Evolutionary conservation across 345 rosid genomes (phyloP), one percentile per base, ranked within the genome.

Genomic region (Euphorbia tirucalli): DNA sequence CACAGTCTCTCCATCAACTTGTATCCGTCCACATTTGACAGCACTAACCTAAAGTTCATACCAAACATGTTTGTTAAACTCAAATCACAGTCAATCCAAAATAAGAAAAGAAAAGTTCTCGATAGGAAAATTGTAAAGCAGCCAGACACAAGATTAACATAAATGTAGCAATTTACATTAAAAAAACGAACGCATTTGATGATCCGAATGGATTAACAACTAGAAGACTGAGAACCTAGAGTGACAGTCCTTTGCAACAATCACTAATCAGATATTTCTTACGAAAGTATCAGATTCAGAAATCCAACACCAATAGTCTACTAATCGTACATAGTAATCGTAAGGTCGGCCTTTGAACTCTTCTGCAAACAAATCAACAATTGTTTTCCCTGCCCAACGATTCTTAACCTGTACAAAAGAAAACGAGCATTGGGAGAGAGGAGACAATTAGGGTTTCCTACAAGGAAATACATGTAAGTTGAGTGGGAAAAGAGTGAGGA

Each of bases 311-410:
- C 4, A 10, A 22, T 11, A 21, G 30, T 58, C 32, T 1, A 69
- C 62, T 19, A 37, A 0, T 8, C 16, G 61, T 85, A 90, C 98
- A 81, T 92, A 92, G 78, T 92, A 95, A 14, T 92, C 96, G 74
- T 86, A 86, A 63, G 87, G 85, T 24, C 99, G 80, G 72, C 98
- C 98, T 83, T 82, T 85, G 79, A 95, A 95, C 72, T 92, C 98
- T 11, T 95, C 89, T 0, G 98, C 87, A 55, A 92, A 95, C 79
- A 90, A 89, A 79, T 92, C 97, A 16, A 90, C 97, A 2, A 95
- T 88, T 7, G 92, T 85, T 79, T 95, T 95, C 55, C 97, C 99
- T 1, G 90, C 85, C 96, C 98, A 92, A 9, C 98, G 93, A 65
- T 88, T 89, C 72, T 92, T 90, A 69, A 84, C 96, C 98, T 94